A percentile compares a stretch with the other conserved stretches of the same genome.
These are phyloP conservation scores for Maudiozyma bulderi DNA, from an alignment of 805 yeast genomes.

Conservation along the genomic window DNA sequence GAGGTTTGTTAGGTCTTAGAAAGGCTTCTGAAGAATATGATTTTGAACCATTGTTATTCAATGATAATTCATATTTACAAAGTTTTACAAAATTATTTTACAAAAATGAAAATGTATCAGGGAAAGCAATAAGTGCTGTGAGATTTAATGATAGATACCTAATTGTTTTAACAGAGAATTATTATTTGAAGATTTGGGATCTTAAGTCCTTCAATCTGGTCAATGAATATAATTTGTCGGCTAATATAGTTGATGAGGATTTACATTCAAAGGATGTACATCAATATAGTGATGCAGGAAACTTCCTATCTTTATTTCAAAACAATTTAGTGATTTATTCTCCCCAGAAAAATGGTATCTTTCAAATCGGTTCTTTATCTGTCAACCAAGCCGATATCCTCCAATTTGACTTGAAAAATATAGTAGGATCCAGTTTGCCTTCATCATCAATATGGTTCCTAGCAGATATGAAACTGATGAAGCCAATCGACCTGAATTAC, in stretches of 20 bases:
- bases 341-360: constrained; percentile 37
- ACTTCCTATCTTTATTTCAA: constrained; percentile 30
- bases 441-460: constrained; percentile 27
- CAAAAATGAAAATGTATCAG: constrained; percentile 7
- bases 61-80: constrained; percentile 42
- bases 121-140: constrained; percentile 17
- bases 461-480: constrained; percentile 20
- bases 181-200: constrained; percentile 26
- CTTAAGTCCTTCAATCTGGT: constrained; percentile 10
- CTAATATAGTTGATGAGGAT: constrained; percentile 3
- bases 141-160: constrained; percentile 14
- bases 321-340: constrained; percentile 30
- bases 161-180: constrained; percentile 21
- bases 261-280: constrained; percentile 9
- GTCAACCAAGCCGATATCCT: constrained; percentile 10
- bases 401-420: constrained; percentile 6
- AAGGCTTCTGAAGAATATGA: constrained; percentile 13
- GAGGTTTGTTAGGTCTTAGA: constrained; percentile 56
- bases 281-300: constrained; percentile 21
- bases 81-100: constrained; percentile 26
- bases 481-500: constrained; percentile 16
- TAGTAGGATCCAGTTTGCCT: constrained; percentile 20
- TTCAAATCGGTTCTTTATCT: constrained; percentile 32
- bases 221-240: constrained; percentile 14
- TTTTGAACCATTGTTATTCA: constrained; percentile 41